phyloP scores from a whole-genome alignment of 208 protist species.

The Hexamita inflata region DNA sequence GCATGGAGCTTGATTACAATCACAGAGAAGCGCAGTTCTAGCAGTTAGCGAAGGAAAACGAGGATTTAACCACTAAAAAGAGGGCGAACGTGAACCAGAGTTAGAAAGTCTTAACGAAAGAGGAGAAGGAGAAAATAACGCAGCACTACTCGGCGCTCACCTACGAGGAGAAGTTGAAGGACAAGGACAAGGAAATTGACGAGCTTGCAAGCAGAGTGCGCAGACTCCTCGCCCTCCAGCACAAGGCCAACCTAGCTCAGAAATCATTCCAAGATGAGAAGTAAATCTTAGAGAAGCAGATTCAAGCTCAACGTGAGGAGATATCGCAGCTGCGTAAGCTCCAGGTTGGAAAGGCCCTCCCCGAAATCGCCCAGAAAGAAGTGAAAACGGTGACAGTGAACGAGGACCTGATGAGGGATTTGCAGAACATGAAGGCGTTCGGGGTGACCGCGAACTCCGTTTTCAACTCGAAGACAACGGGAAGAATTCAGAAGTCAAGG shows the following conservation, averaged over 20 bases:
- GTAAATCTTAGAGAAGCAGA: not conserved
- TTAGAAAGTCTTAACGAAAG: no score
- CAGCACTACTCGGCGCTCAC: not conserved
- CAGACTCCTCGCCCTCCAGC: constrained; percentile 10
- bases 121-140: no score
- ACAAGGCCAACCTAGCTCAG: constrained; percentile 3
- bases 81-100: no score
- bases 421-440: constrained; percentile 8
- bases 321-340: constrained; percentile 15
- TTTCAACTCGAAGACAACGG: no score
- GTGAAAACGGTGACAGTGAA: not conserved
- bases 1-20: no score
- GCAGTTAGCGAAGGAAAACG: no score
- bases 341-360: no score
- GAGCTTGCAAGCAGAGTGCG: constrained; percentile 16
- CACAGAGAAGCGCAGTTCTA: no score
- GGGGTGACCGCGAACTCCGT: not conserved
- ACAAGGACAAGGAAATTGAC: constrained; percentile 21
- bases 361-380: not conserved
- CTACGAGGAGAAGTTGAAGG: constrained; percentile 20
- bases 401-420: not conserved
- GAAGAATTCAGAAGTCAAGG: no score
- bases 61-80: no score
- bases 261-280: not conserved
- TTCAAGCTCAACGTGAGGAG: not conserved